Evolutionary conservation across 495 filamentous ascomycete genomes (phyloP), one percentile per base, ranked within the genome.

Genomic region (Penicillium flavigenum): DNA sequence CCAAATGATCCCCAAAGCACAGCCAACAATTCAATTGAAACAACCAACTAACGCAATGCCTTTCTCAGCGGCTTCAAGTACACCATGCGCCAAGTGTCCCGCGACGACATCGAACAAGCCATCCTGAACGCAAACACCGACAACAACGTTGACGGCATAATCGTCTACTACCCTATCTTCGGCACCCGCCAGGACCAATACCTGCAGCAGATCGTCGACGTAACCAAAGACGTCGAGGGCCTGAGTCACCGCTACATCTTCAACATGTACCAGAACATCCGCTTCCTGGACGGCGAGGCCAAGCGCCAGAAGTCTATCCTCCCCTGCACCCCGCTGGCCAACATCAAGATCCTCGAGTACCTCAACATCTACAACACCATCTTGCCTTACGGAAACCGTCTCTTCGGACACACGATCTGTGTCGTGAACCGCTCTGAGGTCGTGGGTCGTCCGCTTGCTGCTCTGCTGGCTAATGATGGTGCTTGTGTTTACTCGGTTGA

Each of bases 261-360:
- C 83, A 98, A 98, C 81, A 96, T 98, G 91, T 98, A 97, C 79
- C 88, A 97, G 79, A 98, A 98, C 75, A 83, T 94, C 65, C 90
- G 94, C 48, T 97, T 91, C 77, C 80, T 98, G 34, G 94, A 98
- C 76, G 76, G 81, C 12, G 84, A 86, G 19, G 66, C 76, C 29
- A 89, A 92, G 70, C 76, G 74, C 44, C 88, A 90, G 72, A 98
- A 98, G 72, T 93, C 86, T 50, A 88, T 98, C 44, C 80, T 98
- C 20, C 94, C 94, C 14, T 98, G 94, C 79, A 98, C 94, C 1
- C 94, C 94, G 20, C 81, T 98, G 32, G 94, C 94, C 29, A 85
- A 95, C 57, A 86, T 98, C 74, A 98, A 98, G 82, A 91, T 96
- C 61, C 83, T 98, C 41, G 94, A 98, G 72, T 86, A 96, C 75